Evolutionary conservation across 148 eudicot species (phyloP).

Genomic region (Nyssa sinensis): DNA sequence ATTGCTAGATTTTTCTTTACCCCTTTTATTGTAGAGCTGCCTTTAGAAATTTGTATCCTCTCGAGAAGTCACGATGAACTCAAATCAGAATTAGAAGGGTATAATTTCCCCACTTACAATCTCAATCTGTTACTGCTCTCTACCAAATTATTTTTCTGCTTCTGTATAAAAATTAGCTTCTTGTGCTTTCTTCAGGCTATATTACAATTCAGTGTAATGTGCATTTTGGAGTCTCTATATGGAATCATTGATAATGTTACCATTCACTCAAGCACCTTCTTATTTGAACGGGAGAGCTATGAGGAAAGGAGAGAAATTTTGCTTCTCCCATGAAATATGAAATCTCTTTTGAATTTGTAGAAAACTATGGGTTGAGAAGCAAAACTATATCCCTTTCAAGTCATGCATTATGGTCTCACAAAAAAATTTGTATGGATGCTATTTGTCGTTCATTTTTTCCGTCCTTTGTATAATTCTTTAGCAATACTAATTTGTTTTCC

Average conservation of each 20-base stretch:
- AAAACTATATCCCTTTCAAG: too few relatives aligned
- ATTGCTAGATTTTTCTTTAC: slow-evolving; percentile 14
- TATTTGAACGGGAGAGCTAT: background rate
- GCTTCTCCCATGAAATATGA: background rate
- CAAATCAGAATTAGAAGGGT: slow-evolving; percentile 10
- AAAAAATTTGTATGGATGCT: too few relatives aligned
- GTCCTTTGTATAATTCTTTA: slow-evolving; percentile 6
- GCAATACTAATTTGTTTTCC: background rate
- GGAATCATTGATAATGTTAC: background rate
- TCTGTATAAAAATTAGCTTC: slow-evolving; percentile 18
- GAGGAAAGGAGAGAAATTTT: background rate
- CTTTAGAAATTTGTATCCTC: slow-evolving; percentile 25
- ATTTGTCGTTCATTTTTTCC: background rate
- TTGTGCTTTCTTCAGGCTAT: slow-evolving; percentile 18
- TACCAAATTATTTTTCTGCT: slow-evolving; percentile 24
- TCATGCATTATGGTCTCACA: too few relatives aligned
- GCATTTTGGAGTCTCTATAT: background rate
- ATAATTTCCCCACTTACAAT: background rate
- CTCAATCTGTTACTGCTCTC: slow-evolving; percentile 9
- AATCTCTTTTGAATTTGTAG: too few relatives aligned
- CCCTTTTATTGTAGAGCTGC: slow-evolving; percentile 23
- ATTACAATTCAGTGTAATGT: background rate
- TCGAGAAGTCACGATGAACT: slow-evolving; percentile 19
- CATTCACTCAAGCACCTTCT: background rate
- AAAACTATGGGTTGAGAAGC: background rate